These are phyloP conservation scores for Trichophyton rubrum DNA, from an alignment of 2,329 filamentous ascomycete genomes.

Conservation along the genomic window DNA sequence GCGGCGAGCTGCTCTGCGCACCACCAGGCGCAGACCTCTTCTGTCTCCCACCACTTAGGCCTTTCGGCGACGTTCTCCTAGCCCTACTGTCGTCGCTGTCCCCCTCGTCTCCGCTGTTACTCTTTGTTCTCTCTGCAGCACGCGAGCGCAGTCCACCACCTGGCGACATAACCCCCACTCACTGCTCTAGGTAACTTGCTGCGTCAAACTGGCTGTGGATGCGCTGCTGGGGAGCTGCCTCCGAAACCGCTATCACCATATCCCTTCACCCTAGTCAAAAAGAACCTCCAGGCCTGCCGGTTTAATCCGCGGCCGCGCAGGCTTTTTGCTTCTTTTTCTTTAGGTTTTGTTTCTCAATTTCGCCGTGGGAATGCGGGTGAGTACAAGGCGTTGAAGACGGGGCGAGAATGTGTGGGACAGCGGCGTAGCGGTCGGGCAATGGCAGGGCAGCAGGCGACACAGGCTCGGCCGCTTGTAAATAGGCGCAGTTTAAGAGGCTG, in stretches of 20 bases:
- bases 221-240: conserved; percentile 1
- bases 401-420: neutral
- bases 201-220: neutral
- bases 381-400: neutral
- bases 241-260: conserved; percentile 14
- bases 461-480: neutral
- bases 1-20: conserved; percentile 32
- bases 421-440: neutral
- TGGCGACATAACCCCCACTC: conserved; percentile 1
- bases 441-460: neutral
- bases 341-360: neutral
- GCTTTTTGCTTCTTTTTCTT: neutral
- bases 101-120: neutral
- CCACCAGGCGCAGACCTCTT: conserved; percentile 25
- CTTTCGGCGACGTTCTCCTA: neutral
- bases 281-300: neutral
- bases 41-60: neutral
- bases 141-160: neutral
- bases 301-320: neutral
- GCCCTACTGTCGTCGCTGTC: neutral
- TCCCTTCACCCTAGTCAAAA: neutral
- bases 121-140: neutral
- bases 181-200: neutral
- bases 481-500: neutral
- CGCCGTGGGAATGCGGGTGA: neutral